Evolutionary conservation across 768 basidiomycete genomes (phyloP), one percentile per base, ranked within the genome.

Genomic region (Rhodocollybia butyracea): DNA sequence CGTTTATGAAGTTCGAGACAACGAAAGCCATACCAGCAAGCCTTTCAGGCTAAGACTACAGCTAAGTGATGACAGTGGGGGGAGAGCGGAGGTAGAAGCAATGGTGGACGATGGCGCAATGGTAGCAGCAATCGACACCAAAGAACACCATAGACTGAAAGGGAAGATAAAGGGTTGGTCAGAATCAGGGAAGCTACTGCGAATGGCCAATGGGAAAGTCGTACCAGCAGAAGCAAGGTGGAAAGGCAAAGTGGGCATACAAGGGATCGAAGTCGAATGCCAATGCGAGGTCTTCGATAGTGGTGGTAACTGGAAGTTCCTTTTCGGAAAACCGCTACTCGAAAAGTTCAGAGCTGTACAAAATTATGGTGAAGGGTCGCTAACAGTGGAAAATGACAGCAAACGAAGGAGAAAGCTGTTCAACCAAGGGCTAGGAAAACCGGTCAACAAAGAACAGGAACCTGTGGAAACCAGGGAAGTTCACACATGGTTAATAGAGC

Each of bases 321-420:
- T 70, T 1, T 59, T 72, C 7, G 66, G 68, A n/a, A 72, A 72
- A 51, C 65, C 64, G 1, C 46, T 64, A 5, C 61, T 70, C 11
- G 52, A 54, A 24, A 38, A 36, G 8, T 64, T 69, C 31, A 11
- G 54, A 11, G 66, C 61, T 3, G 38, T 62, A 1, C 70, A 70
- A 17, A 58, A 70, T 31, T 71, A 68, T 32, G 46, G n/a, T 0
- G 26, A 31, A 7, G 63, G 65, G 34, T 46, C 32, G 27, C 54
- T 66, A 4, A 11, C 11, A 12, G 40, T 54, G 15, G 21, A 22
- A 15, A 22, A 54, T 26, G 22, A 15, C 17, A 7, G 34, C 8
- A 26, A 27, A 10, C 7, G 22, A 13, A 19, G 38, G 12, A 36
- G 24, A 27, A 15, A 19, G 39, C 7, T 43, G 7, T 43, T 43